phyloP scores from a whole-genome alignment of 2,329 filamentous ascomycete genomes.

The Ascochyta pisi region DNA sequence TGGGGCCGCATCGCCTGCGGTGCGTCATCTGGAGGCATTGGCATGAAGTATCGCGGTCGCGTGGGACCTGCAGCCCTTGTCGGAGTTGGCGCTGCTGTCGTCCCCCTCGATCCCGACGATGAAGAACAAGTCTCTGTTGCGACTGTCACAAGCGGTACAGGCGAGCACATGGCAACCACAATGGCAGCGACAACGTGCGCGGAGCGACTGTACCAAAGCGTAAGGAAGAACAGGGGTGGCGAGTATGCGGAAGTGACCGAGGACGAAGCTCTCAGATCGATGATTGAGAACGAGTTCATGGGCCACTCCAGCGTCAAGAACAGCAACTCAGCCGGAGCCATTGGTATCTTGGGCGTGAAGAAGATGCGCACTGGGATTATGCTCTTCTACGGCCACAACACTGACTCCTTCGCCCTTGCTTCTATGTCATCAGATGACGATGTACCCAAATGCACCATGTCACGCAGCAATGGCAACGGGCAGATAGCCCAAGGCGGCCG shows the following conservation, averaged over 20 bases:
- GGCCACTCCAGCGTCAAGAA: conserved; percentile 82
- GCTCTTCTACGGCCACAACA: conserved; percentile 96
- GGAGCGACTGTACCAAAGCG: conserved; percentile 79
- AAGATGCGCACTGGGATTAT: conserved; percentile 77
- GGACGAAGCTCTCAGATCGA: conserved; percentile 77
- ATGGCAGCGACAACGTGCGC: conserved; percentile 89
- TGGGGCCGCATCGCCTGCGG: conserved; percentile 89
- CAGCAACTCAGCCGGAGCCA: conserved; percentile 83
- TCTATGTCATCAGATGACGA: conserved; percentile 84
- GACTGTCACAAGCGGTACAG: conserved; percentile 89
- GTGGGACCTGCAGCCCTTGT: conserved; percentile 92
- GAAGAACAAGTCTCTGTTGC: conserved; percentile 74
- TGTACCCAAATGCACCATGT: conserved; percentile 85
- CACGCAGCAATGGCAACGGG: conserved; percentile 67
- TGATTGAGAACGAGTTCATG: conserved; percentile 92
- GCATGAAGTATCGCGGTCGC: conserved; percentile 95
- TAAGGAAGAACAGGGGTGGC: conserved; percentile 66
- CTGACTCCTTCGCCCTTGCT: conserved; percentile 83
- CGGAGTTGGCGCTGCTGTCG: conserved; percentile 86
- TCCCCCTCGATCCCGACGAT: conserved; percentile 78
- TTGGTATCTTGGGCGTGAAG: conserved; percentile 90
- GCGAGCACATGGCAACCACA: conserved; percentile 97
- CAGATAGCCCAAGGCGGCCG: conserved; percentile 63
- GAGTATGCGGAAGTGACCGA: conserved; percentile 71
- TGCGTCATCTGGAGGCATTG: conserved; percentile 95